Evolutionary conservation across 1,139 yeast genomes (phyloP).

Genomic region (Nadsonia commutata): DNA sequence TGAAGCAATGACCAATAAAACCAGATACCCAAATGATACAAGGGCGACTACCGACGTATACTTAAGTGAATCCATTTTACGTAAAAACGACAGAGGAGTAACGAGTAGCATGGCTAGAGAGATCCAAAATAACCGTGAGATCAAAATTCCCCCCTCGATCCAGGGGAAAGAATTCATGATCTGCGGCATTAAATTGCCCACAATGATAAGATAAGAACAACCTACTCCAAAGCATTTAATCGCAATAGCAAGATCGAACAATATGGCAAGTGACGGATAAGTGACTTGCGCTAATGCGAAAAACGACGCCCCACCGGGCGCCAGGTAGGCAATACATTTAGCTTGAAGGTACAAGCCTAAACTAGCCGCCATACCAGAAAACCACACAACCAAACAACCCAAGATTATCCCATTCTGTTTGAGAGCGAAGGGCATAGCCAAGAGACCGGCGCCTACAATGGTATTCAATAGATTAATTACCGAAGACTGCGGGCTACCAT

Average conservation of each 20-base stretch:
- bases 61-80: constrained; percentile 68
- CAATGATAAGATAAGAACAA: constrained; percentile 70
- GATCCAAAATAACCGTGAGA: constrained; percentile 44
- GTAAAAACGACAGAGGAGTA: constrained; percentile 63
- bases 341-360: constrained; percentile 70
- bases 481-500: constrained; percentile 13
- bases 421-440: constrained; percentile 86
- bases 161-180: constrained; percentile 17
- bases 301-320: constrained; percentile 68
- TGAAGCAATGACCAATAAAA: constrained; percentile 56
- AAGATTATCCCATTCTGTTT: constrained; percentile 66
- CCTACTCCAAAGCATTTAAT: constrained; percentile 91
- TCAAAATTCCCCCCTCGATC: constrained; percentile 11
- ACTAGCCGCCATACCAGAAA: constrained; percentile 71
- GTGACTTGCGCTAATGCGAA: constrained; percentile 73
- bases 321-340: constrained; percentile 54
- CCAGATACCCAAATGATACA: constrained; percentile 63
- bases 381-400: constrained; percentile 47
- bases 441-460: constrained; percentile 62
- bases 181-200: constrained; percentile 81
- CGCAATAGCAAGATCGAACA: constrained; percentile 80
- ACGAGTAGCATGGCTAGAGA: constrained; percentile 43
- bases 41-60: constrained; percentile 80
- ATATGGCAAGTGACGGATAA: constrained; percentile 66
- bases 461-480: constrained; percentile 26